These are phyloP conservation scores for Polytrichum formosum DNA, from an alignment of 225 moss, liverwort and hornwort genomes.

Conservation along the genomic window DNA sequence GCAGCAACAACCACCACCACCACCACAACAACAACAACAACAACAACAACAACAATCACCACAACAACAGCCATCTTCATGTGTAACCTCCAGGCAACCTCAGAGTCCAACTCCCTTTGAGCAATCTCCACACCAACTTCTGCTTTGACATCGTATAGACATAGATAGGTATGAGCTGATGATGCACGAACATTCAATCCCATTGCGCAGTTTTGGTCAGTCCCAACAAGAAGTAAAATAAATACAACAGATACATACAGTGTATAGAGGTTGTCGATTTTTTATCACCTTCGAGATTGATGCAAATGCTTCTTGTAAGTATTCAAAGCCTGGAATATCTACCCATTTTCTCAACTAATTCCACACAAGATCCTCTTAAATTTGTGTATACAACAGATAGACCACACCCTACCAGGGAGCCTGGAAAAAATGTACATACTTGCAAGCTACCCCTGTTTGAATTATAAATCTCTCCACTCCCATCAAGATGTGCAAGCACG, in stretches of 20 bases:
- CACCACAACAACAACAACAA: background rate
- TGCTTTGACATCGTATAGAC: conserved; percentile 8
- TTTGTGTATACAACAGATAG: background rate
- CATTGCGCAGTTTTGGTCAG: conserved; percentile 3
- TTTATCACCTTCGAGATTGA: background rate
- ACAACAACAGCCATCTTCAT: conserved; percentile 24
- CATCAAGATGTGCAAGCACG: too few relatives aligned
- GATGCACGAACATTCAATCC: background rate
- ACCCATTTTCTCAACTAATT: background rate
- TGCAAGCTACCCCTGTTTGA: too few relatives aligned
- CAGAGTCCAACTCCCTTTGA: conserved; percentile 1
- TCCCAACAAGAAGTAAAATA: background rate
- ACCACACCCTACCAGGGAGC: background rate
- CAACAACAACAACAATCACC: conserved; percentile 6
- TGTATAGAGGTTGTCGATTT: conserved; percentile 1
- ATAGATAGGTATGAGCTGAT: background rate
- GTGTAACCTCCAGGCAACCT: conserved; percentile 40
- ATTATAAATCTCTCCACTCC: too few relatives aligned
- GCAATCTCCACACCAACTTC: background rate
- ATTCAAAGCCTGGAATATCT: background rate
- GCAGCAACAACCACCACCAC: conserved; percentile 11
- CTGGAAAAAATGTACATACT: too few relatives aligned
- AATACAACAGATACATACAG: background rate
- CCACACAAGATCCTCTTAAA: background rate
- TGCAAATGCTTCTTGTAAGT: background rate